Evolutionary conservation across 495 filamentous ascomycete genomes (phyloP), one percentile per base, ranked within the genome.

Genomic region (Penicillium steckii): DNA sequence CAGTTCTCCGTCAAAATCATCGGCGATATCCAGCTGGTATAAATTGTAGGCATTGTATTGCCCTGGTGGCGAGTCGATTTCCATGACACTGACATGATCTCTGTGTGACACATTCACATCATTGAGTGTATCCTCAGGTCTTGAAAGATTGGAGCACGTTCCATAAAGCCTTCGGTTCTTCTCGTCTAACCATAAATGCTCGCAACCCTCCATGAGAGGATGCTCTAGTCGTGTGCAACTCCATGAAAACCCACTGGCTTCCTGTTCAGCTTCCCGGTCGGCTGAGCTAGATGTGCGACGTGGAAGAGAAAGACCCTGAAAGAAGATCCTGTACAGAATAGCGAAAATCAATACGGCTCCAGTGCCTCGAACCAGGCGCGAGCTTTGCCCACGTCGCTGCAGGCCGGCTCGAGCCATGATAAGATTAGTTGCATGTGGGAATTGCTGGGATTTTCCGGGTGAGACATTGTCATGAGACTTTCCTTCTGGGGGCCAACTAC

Each of bases 231-330:
- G 51, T 18, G 29, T 6, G 25, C 51, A 48, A 9, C 23, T 13
- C 24, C 35, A 53, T 21, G 51, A 45, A 19, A 53, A 53, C 2
- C 25, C n/a, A 12, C 19, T 8, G 10, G 18, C 2, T 4, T 41
- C 10, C 38, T 1, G 21, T 2, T 41, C 38, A 13, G 19, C n/a
- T 41, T 41, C 10, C 38, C 1, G 21, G 3, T 41, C 38, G 19
- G 19, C n/a, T 41, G 17, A 7, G 21, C 3, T 12, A 8, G 38
- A 19, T 17, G 9, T 10, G 8, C 9, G 8, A 12, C 56, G 58
- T 24, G 66, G 61, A 0, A 74, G 50, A 10, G 63, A 60, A n/a
- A 60, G 52, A 27, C 69, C 57, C n/a, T 57, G 43, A n/a, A 72
- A n/a, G 27, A 56, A 22, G 8, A 41, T 22, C 10, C n/a, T 41